Conservation (phyloP, 2,329 filamentous ascomycete genomes). For the Lasiodiplodia citricola region DNA sequence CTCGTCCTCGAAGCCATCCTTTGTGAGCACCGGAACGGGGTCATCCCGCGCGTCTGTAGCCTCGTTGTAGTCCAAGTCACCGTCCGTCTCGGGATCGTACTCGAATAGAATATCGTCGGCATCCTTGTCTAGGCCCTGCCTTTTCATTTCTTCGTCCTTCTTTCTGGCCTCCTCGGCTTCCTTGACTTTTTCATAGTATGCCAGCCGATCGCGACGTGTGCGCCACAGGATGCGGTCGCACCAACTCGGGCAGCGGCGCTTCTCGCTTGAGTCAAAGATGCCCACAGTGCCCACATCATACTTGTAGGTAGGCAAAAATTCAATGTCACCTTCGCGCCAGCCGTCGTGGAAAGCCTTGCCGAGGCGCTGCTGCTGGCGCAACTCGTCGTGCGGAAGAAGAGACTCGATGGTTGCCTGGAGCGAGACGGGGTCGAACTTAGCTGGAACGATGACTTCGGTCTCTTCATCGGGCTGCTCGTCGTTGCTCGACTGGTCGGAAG, state of each 20-base stretch:
- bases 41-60: constrained; percentile 58
- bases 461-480: constrained; percentile 29
- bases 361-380: constrained; percentile 73
- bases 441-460: constrained; percentile 47
- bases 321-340: constrained; percentile 87
- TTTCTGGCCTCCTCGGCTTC: constrained; percentile 71
- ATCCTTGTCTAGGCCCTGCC: constrained; percentile 73
- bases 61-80: constrained; percentile 60
- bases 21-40: constrained; percentile 59
- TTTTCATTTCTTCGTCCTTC: constrained; percentile 85
- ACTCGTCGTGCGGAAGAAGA: constrained; percentile 86
- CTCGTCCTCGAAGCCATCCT: constrained; percentile 63
- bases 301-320: constrained; percentile 94
- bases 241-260: constrained; percentile 91
- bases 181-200: constrained; percentile 66
- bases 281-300: constrained; percentile 95
- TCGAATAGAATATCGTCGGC: constrained; percentile 86
- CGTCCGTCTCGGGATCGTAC: constrained; percentile 84
- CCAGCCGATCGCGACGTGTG: constrained; percentile 71
- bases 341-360: constrained; percentile 88
- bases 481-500: constrained; percentile 3
- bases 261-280: constrained; percentile 94
- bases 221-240: constrained; percentile 93
- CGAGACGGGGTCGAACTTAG: constrained; percentile 76
- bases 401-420: constrained; percentile 88